phyloP scores from a whole-genome alignment of 495 filamentous ascomycete species.

The Haplographium delicatum region DNA sequence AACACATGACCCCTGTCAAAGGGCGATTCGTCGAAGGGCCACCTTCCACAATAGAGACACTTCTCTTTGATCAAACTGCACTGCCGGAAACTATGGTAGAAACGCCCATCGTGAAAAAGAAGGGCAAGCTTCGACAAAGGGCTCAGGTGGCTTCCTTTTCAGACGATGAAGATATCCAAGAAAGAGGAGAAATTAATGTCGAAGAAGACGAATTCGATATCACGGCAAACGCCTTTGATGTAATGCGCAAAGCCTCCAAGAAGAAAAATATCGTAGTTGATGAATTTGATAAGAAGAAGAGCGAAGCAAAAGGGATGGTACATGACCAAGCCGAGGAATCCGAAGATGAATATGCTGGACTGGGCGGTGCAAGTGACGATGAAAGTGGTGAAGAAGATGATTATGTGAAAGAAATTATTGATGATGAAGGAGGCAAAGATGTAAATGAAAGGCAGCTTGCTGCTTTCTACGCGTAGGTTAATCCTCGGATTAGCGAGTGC shows the following conservation, averaged over 20 bases:
- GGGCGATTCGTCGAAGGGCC: constrained; percentile 60
- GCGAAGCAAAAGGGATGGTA: constrained; percentile 80
- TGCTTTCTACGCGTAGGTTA: constrained; percentile 79
- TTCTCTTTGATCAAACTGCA: constrained; percentile 43
- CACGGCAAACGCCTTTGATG: constrained; percentile 57
- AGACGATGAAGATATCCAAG: constrained; percentile 52
- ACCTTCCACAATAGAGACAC: constrained; percentile 65
- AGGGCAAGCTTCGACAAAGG: constrained; percentile 53
- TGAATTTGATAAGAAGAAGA: constrained; percentile 77
- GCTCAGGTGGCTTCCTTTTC: constrained; percentile 34
- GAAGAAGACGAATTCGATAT: constrained; percentile 49
- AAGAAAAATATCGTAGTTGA: constrained; percentile 44
- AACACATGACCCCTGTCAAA: constrained; percentile 43
- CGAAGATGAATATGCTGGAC: constrained; percentile 94
- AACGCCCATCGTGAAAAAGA: constrained; percentile 54
- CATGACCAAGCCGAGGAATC: constrained; percentile 96
- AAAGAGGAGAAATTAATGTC: constrained; percentile 34
- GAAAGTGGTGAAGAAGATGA: constrained; percentile 59
- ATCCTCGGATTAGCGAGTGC: neutral
- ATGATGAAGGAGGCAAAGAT: constrained; percentile 63
- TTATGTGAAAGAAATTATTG: constrained; percentile 78
- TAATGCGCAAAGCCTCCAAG: constrained; percentile 68
- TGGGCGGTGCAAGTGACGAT: constrained; percentile 87
- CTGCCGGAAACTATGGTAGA: constrained; percentile 21
- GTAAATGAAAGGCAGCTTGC: constrained; percentile 76